These are phyloP conservation scores for Phytophthora megakarya DNA, from an alignment of 352 stramenopile genomes.

Conservation along the genomic window DNA sequence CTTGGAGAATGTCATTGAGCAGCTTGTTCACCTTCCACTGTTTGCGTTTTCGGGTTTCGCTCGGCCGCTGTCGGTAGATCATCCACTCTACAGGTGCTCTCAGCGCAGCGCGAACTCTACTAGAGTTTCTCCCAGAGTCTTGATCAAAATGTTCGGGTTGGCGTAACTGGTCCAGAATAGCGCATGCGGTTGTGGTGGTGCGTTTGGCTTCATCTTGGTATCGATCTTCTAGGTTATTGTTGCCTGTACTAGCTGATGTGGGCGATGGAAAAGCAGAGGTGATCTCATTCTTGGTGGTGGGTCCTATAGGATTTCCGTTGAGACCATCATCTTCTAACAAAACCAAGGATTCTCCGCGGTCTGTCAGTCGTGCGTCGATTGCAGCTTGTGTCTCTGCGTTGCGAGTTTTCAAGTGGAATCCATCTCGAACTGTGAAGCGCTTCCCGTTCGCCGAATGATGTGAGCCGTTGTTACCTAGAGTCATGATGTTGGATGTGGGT, in stretches of 20 bases:
- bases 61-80: slow-evolving; percentile 56
- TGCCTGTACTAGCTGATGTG: background rate
- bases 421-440: slow-evolving; percentile 67
- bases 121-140: background rate
- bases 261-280: background rate
- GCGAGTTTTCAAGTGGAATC: slow-evolving; percentile 68
- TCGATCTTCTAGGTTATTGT: slow-evolving; percentile 21
- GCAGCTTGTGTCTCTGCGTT: slow-evolving; percentile 52
- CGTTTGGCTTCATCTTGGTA: background rate
- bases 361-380: slow-evolving; percentile 46
- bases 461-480: too few relatives aligned
- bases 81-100: slow-evolving; percentile 59
- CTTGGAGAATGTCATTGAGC: slow-evolving; percentile 35
- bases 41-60: slow-evolving; percentile 45
- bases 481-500: too few relatives aligned
- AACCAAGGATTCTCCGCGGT: background rate
- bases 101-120: slow-evolving; percentile 29
- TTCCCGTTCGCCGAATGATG: slow-evolving; percentile 28
- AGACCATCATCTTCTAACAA: slow-evolving; percentile 4
- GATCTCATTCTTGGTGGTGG: slow-evolving; percentile 13
- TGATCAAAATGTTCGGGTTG: slow-evolving; percentile 11
- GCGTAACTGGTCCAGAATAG: slow-evolving; percentile 25
- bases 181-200: slow-evolving; percentile 6
- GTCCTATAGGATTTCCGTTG: slow-evolving; percentile 1
- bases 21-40: slow-evolving; percentile 53